Evolutionary conservation across 2,329 filamentous ascomycete species (phyloP).

Genomic region (Talaromyces atroroseus): DNA sequence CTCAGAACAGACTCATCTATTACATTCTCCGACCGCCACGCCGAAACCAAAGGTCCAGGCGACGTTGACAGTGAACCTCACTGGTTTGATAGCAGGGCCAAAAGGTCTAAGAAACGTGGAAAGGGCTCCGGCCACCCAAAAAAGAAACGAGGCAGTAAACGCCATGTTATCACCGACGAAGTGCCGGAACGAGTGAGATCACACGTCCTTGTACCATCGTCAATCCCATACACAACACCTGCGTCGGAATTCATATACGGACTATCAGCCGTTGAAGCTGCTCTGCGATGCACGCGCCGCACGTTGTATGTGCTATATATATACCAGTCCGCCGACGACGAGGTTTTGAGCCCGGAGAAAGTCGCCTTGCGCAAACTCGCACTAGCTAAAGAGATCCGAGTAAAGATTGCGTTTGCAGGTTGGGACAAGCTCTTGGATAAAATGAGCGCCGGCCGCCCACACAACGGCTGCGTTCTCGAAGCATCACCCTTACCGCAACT

Average conservation of each 20-base stretch:
- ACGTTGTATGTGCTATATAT: slow-evolving; percentile 82
- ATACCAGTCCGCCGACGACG: slow-evolving; percentile 56
- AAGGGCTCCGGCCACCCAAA: slow-evolving; percentile 4
- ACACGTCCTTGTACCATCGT: slow-evolving; percentile 33
- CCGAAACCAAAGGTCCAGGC: not conserved
- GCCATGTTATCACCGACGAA: slow-evolving; percentile 17
- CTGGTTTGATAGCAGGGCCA: not conserved
- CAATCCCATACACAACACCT: slow-evolving; percentile 69
- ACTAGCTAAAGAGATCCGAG: slow-evolving; percentile 43
- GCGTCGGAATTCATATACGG: slow-evolving; percentile 92
- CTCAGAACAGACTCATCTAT: not conserved
- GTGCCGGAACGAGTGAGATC: slow-evolving; percentile 29
- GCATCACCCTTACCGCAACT: slow-evolving; percentile 72
- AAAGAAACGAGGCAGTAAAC: slow-evolving; percentile 9
- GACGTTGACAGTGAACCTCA: not conserved
- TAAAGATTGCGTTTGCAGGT: slow-evolving; percentile 55
- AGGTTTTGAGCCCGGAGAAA: slow-evolving; percentile 41
- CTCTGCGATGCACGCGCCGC: slow-evolving; percentile 62
- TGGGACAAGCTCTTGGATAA: slow-evolving; percentile 71
- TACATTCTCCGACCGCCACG: not conserved
- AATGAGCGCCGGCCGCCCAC: slow-evolving; percentile 74
- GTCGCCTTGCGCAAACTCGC: slow-evolving; percentile 35
- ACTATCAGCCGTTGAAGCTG: slow-evolving; percentile 71
- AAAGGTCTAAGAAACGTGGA: not conserved
- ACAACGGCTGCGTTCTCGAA: slow-evolving; percentile 87